Base-by-base conservation (phyloP, 768 basidiomycete genomes). In the Rhodotorula paludigena region DNA sequence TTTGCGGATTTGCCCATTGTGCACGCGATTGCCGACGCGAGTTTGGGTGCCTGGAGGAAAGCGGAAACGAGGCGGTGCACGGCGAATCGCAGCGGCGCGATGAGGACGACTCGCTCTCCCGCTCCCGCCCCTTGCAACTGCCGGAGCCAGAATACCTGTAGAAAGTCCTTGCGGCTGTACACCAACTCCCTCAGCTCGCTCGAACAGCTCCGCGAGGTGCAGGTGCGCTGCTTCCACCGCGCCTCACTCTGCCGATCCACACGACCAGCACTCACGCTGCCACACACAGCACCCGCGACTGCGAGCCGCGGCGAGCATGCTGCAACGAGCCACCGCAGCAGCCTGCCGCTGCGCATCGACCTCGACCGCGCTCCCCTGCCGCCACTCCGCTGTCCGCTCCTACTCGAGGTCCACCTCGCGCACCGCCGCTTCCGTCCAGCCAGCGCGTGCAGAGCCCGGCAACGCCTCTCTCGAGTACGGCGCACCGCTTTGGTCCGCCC, bases 1-100 rank as follows among this genome's bases (percentile, higher is more conserved):
- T 69, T 69, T 30, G 68, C 68, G 12, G 63, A 65, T 28, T 60
- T 47, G 11, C 68, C 68, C 68, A 69, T 69, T 3, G 35, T 59
- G 4, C 8, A 11, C 11, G 7, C 5, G 3, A 30, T 4, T 23
- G 33, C 10, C n/a, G n/a, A n/a, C n/a, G n/a, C n/a, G n/a, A n/a
- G n/a, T n/a, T n/a, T n/a, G n/a, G n/a, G n/a, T 48, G 25, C 12
- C 47, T 48, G 21, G 47, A 14, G n/a, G n/a, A 1, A 12, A 28
- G 11, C n/a, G 12, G n/a, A 25, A 28, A 28, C 47, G 47, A n/a
- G 14, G 25, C 9, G n/a, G 23, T 12, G 25, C n/a, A 15, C 12
- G n/a, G 25, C 25, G 47, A 16, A 48, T 28, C 7, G 3, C 20
- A 8, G 18, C 18, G 20, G 10, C 42, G 42, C 42, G 47, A 48